Percentiles rank a stretch among this genome's conserved stretches.
Conservation (phyloP, 2,329 filamentous ascomycete genomes). For the Pyrenochaeta sp. region DNA sequence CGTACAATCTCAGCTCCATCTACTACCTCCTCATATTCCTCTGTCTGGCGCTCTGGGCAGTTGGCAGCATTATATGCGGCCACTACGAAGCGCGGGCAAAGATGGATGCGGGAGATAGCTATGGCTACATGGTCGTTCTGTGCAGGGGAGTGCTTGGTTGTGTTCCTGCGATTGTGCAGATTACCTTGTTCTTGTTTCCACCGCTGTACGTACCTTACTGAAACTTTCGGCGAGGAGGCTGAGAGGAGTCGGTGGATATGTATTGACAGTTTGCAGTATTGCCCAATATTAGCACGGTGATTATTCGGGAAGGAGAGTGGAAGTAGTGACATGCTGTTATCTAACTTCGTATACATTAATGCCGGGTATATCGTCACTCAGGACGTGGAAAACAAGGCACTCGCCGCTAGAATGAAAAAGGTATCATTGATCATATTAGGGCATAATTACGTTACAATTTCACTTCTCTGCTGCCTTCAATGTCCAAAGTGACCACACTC, state of each 20-base stretch:
- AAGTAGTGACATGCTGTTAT: neutral
- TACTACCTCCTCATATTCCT: slow-evolving; percentile 13
- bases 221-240: too few relatives aligned
- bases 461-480: slow-evolving; percentile 28
- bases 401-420: too few relatives aligned
- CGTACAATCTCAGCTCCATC: slow-evolving; percentile 7
- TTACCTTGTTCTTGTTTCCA: slow-evolving; percentile 17
- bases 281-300: neutral
- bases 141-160: slow-evolving; percentile 11
- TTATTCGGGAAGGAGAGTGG: neutral
- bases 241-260: neutral
- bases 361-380: too few relatives aligned
- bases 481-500: slow-evolving; percentile 28
- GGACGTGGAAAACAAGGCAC: too few relatives aligned
- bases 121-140: slow-evolving; percentile 1
- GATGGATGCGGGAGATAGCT: neutral
- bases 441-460: slow-evolving; percentile 18
- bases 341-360: too few relatives aligned
- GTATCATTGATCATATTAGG: neutral
- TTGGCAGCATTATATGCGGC: slow-evolving; percentile 10
- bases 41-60: slow-evolving; percentile 5
- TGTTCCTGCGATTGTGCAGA: slow-evolving; percentile 13
- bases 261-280: neutral
- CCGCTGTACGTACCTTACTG: slow-evolving; percentile 6
- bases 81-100: slow-evolving; percentile 3